Conservation (phyloP, 805 yeast genomes). For the Kodamaea nitidulidarum region DNA sequence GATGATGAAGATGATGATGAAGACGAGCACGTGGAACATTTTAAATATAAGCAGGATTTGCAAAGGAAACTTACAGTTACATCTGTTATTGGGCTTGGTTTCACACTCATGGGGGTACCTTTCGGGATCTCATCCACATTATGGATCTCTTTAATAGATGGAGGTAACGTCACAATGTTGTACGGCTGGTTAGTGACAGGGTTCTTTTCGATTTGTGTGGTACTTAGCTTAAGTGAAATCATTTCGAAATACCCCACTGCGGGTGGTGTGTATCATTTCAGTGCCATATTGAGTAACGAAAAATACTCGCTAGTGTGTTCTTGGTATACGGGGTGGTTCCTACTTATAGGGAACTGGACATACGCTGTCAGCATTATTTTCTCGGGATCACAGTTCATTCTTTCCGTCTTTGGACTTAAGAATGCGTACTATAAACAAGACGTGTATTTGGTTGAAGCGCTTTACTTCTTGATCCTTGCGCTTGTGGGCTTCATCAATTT, state of each 20-base stretch:
- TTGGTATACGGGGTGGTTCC: slow-evolving; percentile 78
- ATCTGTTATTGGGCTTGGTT: slow-evolving; percentile 73
- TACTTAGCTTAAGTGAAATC: slow-evolving; percentile 72
- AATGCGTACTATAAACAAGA: slow-evolving; percentile 57
- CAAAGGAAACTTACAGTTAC: slow-evolving; percentile 63
- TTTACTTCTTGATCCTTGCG: slow-evolving; percentile 53
- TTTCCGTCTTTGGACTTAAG: slow-evolving; percentile 61
- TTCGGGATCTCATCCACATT: slow-evolving; percentile 72
- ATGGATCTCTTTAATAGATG: slow-evolving; percentile 67
- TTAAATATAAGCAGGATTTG: slow-evolving; percentile 69
- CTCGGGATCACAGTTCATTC: slow-evolving; percentile 71
- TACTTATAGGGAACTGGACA: slow-evolving; percentile 72
- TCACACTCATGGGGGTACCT: slow-evolving; percentile 79
- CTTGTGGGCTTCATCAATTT: slow-evolving; percentile 62
- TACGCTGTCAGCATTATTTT: slow-evolving; percentile 70
- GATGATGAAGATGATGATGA: slow-evolving; percentile 42
- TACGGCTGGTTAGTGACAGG: slow-evolving; percentile 73
- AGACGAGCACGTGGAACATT: slow-evolving; percentile 60
- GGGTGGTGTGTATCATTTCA: slow-evolving; percentile 72
- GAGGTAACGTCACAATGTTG: slow-evolving; percentile 71
- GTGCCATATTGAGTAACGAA: slow-evolving; percentile 63
- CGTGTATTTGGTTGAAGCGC: slow-evolving; percentile 49
- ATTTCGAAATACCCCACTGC: slow-evolving; percentile 74
- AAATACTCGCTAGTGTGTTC: slow-evolving; percentile 54
- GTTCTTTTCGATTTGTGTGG: slow-evolving; percentile 58